phyloP scores from a whole-genome alignment of 495 filamentous ascomycete species.

The Penicillium soppii region DNA sequence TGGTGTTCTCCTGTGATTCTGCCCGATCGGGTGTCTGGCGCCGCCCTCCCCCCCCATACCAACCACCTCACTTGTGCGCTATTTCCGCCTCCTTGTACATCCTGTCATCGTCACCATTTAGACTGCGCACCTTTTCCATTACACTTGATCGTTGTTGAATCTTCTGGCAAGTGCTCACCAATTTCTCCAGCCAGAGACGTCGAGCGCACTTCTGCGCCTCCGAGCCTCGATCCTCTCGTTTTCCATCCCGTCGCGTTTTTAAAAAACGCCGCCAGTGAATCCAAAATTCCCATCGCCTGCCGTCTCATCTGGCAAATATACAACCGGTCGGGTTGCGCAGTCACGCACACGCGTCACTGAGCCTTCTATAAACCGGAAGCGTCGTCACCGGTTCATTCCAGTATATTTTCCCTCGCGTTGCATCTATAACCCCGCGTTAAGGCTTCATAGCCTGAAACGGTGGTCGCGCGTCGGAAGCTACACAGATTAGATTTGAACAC shows the following conservation, averaged over 20 bases:
- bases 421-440: conserved; percentile 30
- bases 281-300: conserved; percentile 17
- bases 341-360: conserved; percentile 11
- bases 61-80: conserved; percentile 32
- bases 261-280: conserved; percentile 9
- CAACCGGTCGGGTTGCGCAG: conserved; percentile 2
- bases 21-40: conserved; percentile 26
- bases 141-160: conserved; percentile 7
- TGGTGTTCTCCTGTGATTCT: conserved; percentile 9
- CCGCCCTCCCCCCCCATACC: conserved; percentile 20
- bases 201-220: conserved; percentile 14
- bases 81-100: conserved; percentile 32
- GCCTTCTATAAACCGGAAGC: conserved; percentile 9
- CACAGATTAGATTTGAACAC: conserved; percentile 23
- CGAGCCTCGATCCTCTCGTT: conserved; percentile 62
- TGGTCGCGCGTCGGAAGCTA: conserved; percentile 38
- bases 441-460: conserved; percentile 34
- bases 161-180: conserved; percentile 7
- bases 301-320: conserved; percentile 3
- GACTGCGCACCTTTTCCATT: conserved; percentile 26
- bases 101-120: conserved; percentile 38
- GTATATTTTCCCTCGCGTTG: conserved; percentile 26
- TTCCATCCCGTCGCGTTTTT: conserved; percentile 62
- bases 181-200: conserved; percentile 4
- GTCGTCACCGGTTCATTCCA: conserved; percentile 20